Evolutionary conservation across 345 rosid species (phyloP).

Genomic region (Cardamine chenopodiifolia): DNA sequence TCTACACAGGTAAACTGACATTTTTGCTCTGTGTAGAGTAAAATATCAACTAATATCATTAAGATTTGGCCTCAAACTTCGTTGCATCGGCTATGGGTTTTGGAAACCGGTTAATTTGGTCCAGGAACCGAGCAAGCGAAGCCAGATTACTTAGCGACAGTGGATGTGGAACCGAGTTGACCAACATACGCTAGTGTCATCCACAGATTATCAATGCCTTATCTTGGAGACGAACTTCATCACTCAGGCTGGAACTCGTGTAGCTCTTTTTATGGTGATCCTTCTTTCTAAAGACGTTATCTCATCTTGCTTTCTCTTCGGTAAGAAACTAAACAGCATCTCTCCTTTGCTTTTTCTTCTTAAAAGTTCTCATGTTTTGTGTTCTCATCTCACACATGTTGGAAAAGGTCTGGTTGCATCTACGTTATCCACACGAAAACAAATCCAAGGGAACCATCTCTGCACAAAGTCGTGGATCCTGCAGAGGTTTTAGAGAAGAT

Average conservation of each 20-base stretch:
- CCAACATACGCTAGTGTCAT: conserved; percentile 69
- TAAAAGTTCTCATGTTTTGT: background rate
- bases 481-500: conserved; percentile 61
- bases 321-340: conserved; percentile 17
- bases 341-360: background rate
- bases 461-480: conserved; percentile 71
- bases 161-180: conserved; percentile 77
- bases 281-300: conserved; percentile 62
- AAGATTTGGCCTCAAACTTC: background rate
- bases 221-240: conserved; percentile 80
- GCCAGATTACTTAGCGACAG: conserved; percentile 78
- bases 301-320: conserved; percentile 38
- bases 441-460: conserved; percentile 69
- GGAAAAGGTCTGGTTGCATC: conserved; percentile 72
- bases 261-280: conserved; percentile 87
- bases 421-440: conserved; percentile 62
- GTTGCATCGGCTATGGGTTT: too few relatives aligned
- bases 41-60: background rate
- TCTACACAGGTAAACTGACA: conserved; percentile 58
- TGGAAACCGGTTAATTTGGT: background rate
- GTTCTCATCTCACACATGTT: background rate
- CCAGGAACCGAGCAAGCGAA: conserved; percentile 72
- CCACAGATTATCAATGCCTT: conserved; percentile 71
- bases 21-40: too few relatives aligned
- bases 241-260: conserved; percentile 91